Conservation (phyloP, 768 basidiomycete species). For the Tylopilus sp. region DNA sequence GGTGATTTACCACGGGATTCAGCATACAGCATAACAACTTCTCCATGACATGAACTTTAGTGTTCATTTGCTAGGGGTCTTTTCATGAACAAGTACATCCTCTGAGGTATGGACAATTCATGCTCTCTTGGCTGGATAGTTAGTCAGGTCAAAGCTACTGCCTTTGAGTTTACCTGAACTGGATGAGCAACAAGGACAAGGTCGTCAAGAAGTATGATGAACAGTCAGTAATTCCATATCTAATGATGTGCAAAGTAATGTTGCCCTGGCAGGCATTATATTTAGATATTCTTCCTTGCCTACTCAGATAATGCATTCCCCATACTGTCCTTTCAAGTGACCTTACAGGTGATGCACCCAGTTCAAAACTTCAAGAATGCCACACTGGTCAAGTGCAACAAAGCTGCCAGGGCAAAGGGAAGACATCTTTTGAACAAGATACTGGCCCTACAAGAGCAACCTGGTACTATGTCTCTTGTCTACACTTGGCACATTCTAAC, state of each 20-base stretch:
- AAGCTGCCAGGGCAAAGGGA: slow-evolving; percentile 42
- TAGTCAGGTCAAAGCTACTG: slow-evolving; percentile 78
- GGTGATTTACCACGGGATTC: no score
- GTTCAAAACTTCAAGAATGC: slow-evolving; percentile 51
- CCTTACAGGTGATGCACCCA: no score
- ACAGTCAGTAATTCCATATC: no score
- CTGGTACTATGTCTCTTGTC: slow-evolving; percentile 39
- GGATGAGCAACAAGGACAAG: slow-evolving; percentile 90
- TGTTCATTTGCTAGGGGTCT: slow-evolving; percentile 60
- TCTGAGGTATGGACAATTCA: slow-evolving; percentile 97
- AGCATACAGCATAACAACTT: no score
- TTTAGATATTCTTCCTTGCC: no score
- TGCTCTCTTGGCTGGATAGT: slow-evolving; percentile 96
- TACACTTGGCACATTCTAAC: slow-evolving; percentile 18
- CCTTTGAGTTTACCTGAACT: slow-evolving; percentile 99
- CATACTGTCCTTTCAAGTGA: no score
- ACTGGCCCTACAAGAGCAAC: slow-evolving; percentile 40
- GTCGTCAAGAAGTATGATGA: no score
- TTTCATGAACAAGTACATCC: slow-evolving; percentile 98
- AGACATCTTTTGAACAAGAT: slow-evolving; percentile 46
- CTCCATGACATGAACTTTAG: background rate
- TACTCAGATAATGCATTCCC: no score
- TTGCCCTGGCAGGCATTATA: no score
- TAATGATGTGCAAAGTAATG: no score
- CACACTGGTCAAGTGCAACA: slow-evolving; percentile 35